Evolutionary conservation across 768 basidiomycete species (phyloP), one percentile per base, ranked within the genome.

Genomic region (Leccinum broughii): DNA sequence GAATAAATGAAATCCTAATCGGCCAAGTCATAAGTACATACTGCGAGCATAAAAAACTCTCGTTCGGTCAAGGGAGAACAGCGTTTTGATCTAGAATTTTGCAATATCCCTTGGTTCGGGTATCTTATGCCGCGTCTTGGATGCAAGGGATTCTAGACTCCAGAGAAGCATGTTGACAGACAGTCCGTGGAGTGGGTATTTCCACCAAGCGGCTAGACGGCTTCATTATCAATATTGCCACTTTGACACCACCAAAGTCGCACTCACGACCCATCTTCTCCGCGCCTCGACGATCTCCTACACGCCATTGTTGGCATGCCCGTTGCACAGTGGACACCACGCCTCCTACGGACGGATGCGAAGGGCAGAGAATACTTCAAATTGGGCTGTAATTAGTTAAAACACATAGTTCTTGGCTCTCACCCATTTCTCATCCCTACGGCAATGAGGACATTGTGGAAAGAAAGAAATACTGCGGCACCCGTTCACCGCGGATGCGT

Each of bases 141-240:
- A 28, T 14, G 26, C 30, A 54, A 28, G 7, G 28, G 10, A 3
- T 11, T 51, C 37, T 26, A 28, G 49, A 50, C 13, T 17, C 13
- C 37, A 11, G 32, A 52, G 59, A 62, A 54, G 46, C n/a, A 1
- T 32, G 17, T 37, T 26, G 49, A 55, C 52, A 56, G 51, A 46
- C 41, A 41, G 41, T 41, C 28, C 58, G 57, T 64, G 68, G 65
- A 60, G 68, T 57, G 60, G 34, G 35, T 59, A 64, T 58, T 61
- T 51, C 46, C 30, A 58, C 9, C 24, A 35, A 28, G 28, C 53
- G 57, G 32, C 9, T 28, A 30, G 26, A 34, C 51, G 57, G 32
- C 50, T 56, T 49, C 55, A 44, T 54, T 35, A 53, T 17, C 28
- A 22, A 28, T 28, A 32, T 53, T 49, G 7, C 62, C 54, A n/a